Conservation (phyloP, 2,329 filamentous ascomycete genomes). For the Penicillium glabrum region DNA sequence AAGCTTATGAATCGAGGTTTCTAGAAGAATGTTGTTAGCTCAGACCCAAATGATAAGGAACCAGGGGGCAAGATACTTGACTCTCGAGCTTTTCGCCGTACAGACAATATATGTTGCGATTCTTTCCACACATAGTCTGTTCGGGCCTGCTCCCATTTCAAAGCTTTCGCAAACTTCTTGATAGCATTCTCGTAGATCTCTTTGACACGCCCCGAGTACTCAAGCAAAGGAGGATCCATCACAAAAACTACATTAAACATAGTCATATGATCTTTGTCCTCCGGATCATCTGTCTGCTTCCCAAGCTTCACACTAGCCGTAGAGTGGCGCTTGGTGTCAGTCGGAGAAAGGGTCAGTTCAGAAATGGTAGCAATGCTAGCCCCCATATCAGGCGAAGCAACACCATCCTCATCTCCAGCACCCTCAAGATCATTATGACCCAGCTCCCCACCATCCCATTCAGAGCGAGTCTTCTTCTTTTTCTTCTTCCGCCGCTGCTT, state of each 20-base stretch:
- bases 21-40: slow-evolving; percentile 25
- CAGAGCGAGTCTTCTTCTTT: slow-evolving; percentile 33
- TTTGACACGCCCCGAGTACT: slow-evolving; percentile 69
- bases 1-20: slow-evolving; percentile 35
- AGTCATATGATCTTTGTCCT: slow-evolving; percentile 67
- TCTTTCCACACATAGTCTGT: slow-evolving; percentile 91
- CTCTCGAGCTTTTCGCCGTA: slow-evolving; percentile 81
- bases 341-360: slow-evolving; percentile 23
- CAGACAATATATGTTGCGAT: slow-evolving; percentile 74
- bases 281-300: slow-evolving; percentile 22
- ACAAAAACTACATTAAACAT: slow-evolving; percentile 99
- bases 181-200: slow-evolving; percentile 88
- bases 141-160: slow-evolving; percentile 89
- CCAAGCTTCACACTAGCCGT: slow-evolving; percentile 21
- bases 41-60: neutral
- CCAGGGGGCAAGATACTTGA: slow-evolving; percentile 30
- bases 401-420: slow-evolving; percentile 30
- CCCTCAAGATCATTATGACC: slow-evolving; percentile 38
- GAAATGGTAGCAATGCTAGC: slow-evolving; percentile 30
- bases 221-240: slow-evolving; percentile 73
- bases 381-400: slow-evolving; percentile 27
- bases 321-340: slow-evolving; percentile 25
- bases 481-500: slow-evolving; percentile 58
- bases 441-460: slow-evolving; percentile 34
- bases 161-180: slow-evolving; percentile 86